Evolutionary conservation across 2,329 filamentous ascomycete genomes (phyloP), one percentile per base, ranked within the genome.

Genomic region (Dactylellina haptotyla): DNA sequence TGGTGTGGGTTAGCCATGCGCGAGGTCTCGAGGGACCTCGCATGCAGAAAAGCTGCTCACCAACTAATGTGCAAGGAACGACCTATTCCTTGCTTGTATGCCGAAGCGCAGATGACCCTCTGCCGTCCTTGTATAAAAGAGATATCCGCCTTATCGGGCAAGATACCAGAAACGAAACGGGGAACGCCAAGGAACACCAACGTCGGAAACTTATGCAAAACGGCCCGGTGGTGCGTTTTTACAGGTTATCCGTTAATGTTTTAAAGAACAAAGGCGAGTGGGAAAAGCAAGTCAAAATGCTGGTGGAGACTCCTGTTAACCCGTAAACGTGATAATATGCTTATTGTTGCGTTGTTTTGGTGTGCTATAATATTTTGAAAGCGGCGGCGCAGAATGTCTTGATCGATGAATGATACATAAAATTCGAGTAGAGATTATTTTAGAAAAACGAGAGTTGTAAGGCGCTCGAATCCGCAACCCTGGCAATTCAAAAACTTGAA

Each of bases 281-380:
- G 32, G 18, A 26, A 57, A 34, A 53, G 28, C 6, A 32, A 54
- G 10, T 41, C 30, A 54, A 70, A 56, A 41, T 59, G 53, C 26
- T 51, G 59, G 50, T 48, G 51, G 51, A 45, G 25, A 54, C 50
- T 51, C 43, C 34, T 43, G 34, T 51, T 53, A 46, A 64, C n/a
- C 32, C 9, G 43, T 28, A 67, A 54, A 63, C 5, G 62, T 73
- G 54, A 48, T 46, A 23, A 48, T 61, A 61, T 66, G 69, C 51
- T 66, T 61, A 37, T 48, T 41, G 43, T 56, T 61, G 51, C 48
- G 67, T 73, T 30, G 48, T 63, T 41, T 58, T 32, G 48, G 51
- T 59, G 59, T 61, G 61, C 69, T 73, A 73, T 73, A 73, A 73
- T 66, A 73, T 73, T 57, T 48, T 65, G 61, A 73, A 73, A 56